Evolutionary conservation across 306 rosid genomes (phyloP).

Genomic region (Cucurbita pepo): DNA sequence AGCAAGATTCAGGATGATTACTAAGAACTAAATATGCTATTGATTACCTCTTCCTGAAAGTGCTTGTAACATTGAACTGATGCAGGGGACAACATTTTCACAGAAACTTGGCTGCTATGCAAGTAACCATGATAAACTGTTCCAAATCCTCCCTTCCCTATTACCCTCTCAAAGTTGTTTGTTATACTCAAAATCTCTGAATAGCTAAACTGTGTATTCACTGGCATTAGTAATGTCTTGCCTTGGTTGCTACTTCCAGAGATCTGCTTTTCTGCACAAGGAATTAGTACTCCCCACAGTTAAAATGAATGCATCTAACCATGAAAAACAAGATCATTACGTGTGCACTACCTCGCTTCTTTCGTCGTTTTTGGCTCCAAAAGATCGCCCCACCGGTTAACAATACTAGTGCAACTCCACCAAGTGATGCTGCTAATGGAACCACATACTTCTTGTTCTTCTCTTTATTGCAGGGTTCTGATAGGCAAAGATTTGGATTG

Average conservation of each 20-base stretch:
- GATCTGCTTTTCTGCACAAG: neutral
- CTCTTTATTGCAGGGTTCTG: conserved; percentile 11
- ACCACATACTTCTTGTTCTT: neutral
- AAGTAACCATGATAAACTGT: conserved; percentile 23
- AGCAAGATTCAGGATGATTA: neutral
- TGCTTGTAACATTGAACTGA: conserved; percentile 18
- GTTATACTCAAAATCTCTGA: conserved; percentile 20
- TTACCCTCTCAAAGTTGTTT: conserved; percentile 17
- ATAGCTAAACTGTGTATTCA: conserved; percentile 12
- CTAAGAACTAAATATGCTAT: neutral
- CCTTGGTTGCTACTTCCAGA: neutral
- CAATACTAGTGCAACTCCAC: conserved; percentile 21
- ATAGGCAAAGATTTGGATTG: conserved; percentile 24
- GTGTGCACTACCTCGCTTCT: conserved; percentile 7
- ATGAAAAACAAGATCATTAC: neutral
- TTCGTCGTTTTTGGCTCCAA: neutral
- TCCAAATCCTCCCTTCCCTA: conserved; percentile 41
- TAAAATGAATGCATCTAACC: neutral
- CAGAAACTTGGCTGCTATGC: conserved; percentile 21
- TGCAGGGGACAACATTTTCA: conserved; percentile 27
- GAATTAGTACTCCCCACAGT: neutral
- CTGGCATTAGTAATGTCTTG: neutral
- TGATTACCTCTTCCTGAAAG: conserved; percentile 24
- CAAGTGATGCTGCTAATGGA: conserved; percentile 25
- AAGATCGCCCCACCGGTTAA: conserved; percentile 5